phyloP scores from a whole-genome alignment of 345 rosid species.

The Kernera saxatilis region DNA sequence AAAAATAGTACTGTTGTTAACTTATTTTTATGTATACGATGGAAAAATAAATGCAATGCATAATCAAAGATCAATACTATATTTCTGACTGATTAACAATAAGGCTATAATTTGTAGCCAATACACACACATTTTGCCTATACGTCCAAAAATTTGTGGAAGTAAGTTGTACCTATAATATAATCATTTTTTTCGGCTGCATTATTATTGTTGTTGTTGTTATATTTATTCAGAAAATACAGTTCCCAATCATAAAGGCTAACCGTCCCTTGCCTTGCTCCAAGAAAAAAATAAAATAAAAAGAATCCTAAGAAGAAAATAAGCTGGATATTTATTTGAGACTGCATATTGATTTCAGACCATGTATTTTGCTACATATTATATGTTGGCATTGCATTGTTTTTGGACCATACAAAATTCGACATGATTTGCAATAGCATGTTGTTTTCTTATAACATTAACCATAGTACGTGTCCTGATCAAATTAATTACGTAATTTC shows the following conservation, averaged over 20 bases:
- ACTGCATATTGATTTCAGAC: background rate
- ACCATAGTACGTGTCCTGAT: background rate
- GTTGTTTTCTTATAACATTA: background rate
- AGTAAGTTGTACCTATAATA: conserved; percentile 26
- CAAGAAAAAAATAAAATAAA: background rate
- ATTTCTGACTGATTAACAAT: background rate
- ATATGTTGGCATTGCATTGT: background rate
- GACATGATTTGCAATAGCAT: conserved; percentile 5
- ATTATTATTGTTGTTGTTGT: conserved; percentile 1
- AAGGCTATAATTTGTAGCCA: background rate
- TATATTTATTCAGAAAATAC: background rate
- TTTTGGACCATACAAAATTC: conserved; percentile 16
- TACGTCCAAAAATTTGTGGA: conserved; percentile 10
- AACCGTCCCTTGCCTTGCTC: conserved; percentile 4
- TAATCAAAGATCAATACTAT: background rate
- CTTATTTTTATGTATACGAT: background rate
- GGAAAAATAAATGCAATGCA: background rate
- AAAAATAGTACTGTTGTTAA: background rate
- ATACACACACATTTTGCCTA: conserved; percentile 4
- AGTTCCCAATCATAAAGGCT: conserved; percentile 23
- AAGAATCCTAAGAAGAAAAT: background rate
- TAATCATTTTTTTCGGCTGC: background rate
- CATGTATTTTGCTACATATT: background rate
- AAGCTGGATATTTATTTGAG: background rate
- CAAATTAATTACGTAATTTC: background rate